Conservation (phyloP, 495 filamentous ascomycete species). For the Penicillium mononematosum region DNA sequence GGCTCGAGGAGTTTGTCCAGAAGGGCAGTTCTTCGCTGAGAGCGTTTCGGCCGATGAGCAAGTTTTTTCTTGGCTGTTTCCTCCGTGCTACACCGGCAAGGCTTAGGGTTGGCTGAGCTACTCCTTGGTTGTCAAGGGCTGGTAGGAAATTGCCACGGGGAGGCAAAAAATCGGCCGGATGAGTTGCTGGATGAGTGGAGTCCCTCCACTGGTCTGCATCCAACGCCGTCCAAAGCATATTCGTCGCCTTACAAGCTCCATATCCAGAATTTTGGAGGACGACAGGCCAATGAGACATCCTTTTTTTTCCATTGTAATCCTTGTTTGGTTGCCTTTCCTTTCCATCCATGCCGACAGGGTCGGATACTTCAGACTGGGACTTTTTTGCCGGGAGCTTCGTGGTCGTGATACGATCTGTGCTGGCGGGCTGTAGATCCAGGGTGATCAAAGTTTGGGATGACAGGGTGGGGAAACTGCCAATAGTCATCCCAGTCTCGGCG, state of each 20-base stretch:
- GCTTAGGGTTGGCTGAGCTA: slow-evolving; percentile 21
- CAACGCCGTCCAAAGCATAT: slow-evolving; percentile 21
- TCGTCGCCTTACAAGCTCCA: slow-evolving; percentile 14
- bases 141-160: slow-evolving; percentile 9
- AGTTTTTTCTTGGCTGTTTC: slow-evolving; percentile 16
- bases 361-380: slow-evolving; percentile 9
- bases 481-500: slow-evolving; percentile 10
- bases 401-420: slow-evolving; percentile 14
- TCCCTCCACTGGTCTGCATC: slow-evolving; percentile 17
- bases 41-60: slow-evolving; percentile 21
- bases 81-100: slow-evolving; percentile 17
- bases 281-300: slow-evolving; percentile 7
- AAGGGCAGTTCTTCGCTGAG: slow-evolving; percentile 22
- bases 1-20: slow-evolving; percentile 16
- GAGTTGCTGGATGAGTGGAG: background rate
- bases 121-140: slow-evolving; percentile 17
- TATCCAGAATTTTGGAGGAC: slow-evolving; percentile 5
- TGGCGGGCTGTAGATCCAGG: slow-evolving; percentile 14
- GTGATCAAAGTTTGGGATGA: slow-evolving; percentile 20
- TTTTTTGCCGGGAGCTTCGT: slow-evolving; percentile 14
- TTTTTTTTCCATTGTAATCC: slow-evolving; percentile 3
- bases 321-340: slow-evolving; percentile 2
- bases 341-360: slow-evolving; percentile 11
- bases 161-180: slow-evolving; percentile 9
- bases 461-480: slow-evolving; percentile 11